A percentile compares a stretch with the other conserved stretches of the same genome.
phyloP scores from a whole-genome alignment of 352 stramenopile genomes.

The Globisporangium heterothallicum region DNA sequence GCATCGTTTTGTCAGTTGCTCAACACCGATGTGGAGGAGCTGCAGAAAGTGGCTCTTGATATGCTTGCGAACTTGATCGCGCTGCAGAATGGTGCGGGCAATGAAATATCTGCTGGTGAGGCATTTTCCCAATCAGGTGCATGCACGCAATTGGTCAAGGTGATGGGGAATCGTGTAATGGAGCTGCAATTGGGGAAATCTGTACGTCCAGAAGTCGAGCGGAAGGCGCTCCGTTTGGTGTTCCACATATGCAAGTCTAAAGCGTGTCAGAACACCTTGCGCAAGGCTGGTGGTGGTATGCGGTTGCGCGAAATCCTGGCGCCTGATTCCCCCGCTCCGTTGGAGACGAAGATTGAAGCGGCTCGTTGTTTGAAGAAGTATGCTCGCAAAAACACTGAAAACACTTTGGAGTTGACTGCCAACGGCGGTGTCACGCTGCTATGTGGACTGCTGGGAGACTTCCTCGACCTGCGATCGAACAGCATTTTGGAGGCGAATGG shows the following conservation, averaged over 20 bases:
- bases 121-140: constrained; percentile 58
- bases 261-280: constrained; percentile 61
- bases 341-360: constrained; percentile 63
- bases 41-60: constrained; percentile 56
- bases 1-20: constrained; percentile 67
- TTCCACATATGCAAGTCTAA: constrained; percentile 70
- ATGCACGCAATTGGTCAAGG: constrained; percentile 44
- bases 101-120: constrained; percentile 58
- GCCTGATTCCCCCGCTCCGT: constrained; percentile 34
- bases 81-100: constrained; percentile 63
- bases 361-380: constrained; percentile 69
- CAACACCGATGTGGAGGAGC: constrained; percentile 36
- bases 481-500: constrained; percentile 16
- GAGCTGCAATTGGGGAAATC: constrained; percentile 45
- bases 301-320: constrained; percentile 56
- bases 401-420: constrained; percentile 57
- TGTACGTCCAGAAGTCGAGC: constrained; percentile 51
- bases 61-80: constrained; percentile 77
- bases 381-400: constrained; percentile 65
- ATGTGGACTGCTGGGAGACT: constrained; percentile 48
- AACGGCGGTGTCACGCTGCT: constrained; percentile 50
- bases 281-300: constrained; percentile 41
- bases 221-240: constrained; percentile 63
- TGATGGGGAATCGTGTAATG: constrained; percentile 55
- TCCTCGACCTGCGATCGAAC: constrained; percentile 40